Evolutionary conservation across 1,284 basidiomycete genomes (phyloP).

Genomic region (Ustilago curta): DNA sequence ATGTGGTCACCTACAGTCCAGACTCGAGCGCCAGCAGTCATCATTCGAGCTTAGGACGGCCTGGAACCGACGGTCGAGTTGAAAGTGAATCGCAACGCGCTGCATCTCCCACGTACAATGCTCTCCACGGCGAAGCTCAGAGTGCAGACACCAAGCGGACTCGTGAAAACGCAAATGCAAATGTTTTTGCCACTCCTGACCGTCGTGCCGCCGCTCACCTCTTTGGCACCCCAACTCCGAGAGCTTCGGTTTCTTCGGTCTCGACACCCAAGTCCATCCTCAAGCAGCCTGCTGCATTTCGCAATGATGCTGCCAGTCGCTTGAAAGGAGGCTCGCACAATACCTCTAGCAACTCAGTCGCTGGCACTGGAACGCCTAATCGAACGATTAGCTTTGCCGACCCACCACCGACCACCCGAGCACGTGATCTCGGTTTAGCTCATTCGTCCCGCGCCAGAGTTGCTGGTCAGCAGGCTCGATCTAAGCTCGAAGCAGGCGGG

Average conservation of each 20-base stretch:
- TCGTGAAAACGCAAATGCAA: conserved; percentile 18
- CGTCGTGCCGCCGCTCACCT: conserved; percentile 22
- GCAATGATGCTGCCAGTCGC: conserved; percentile 12
- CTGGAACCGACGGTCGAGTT: conserved; percentile 14
- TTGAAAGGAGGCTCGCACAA: conserved; percentile 23
- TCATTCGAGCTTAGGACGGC: conserved; percentile 19
- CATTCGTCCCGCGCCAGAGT: conserved; percentile 7
- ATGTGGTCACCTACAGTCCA: conserved; percentile 48
- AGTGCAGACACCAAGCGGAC: conserved; percentile 12
- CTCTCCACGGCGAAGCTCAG: conserved; percentile 16
- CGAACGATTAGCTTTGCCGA: conserved; percentile 52
- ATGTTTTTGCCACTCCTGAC: conserved; percentile 31
- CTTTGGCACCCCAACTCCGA: conserved; percentile 32
- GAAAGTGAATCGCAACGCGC: conserved; percentile 7
- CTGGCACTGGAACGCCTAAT: conserved; percentile 38
- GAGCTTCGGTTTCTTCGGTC: conserved; percentile 24
- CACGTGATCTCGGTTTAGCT: conserved; percentile 37
- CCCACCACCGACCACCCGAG: conserved; percentile 28
- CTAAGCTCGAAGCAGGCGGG: background rate
- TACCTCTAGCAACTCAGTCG: conserved; percentile 19
- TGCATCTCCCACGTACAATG: conserved; percentile 4
- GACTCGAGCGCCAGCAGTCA: conserved; percentile 44
- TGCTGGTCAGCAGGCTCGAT: conserved; percentile 12
- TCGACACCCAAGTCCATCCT: conserved; percentile 50
- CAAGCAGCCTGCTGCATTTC: conserved; percentile 36